A percentile compares a stretch with the other conserved stretches of the same genome.
Evolutionary conservation across 768 basidiomycete genomes (phyloP).

Genomic region (Macrocybe gigantea): DNA sequence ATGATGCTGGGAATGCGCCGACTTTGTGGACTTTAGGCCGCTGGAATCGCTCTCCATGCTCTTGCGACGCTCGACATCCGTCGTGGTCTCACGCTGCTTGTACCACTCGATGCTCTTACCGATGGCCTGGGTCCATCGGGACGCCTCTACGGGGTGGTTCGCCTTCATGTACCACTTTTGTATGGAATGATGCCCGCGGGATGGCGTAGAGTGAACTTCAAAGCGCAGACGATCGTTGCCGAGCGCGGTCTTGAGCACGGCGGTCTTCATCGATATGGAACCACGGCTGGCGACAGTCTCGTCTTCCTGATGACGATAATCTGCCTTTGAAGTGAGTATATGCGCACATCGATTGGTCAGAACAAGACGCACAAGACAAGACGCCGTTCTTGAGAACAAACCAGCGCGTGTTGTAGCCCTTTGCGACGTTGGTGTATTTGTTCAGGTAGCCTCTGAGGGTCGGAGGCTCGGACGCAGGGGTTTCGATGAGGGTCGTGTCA

Average conservation of each 20-base stretch:
- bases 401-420: slow-evolving; percentile 87
- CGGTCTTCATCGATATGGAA: slow-evolving; percentile 82
- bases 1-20: slow-evolving; percentile 12
- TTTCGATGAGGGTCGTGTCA: slow-evolving; percentile 62
- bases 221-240: slow-evolving; percentile 65
- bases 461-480: slow-evolving; percentile 45
- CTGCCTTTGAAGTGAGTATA: slow-evolving; percentile 25
- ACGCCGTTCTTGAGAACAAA: slow-evolving; percentile 85
- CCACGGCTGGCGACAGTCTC: slow-evolving; percentile 82
- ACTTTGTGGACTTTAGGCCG: slow-evolving; percentile 20
- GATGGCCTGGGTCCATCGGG: slow-evolving; percentile 81
- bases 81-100: too few relatives aligned
- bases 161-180: slow-evolving; percentile 84
- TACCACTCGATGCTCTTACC: slow-evolving; percentile 68
- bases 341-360: background rate
- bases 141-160: slow-evolving; percentile 84
- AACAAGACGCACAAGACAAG: slow-evolving; percentile 62
- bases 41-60: slow-evolving; percentile 48
- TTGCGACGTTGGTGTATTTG: slow-evolving; percentile 91
- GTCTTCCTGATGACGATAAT: slow-evolving; percentile 88
- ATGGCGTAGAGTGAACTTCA: slow-evolving; percentile 66
- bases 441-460: slow-evolving; percentile 73
- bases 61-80: slow-evolving; percentile 11
- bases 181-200: slow-evolving; percentile 35
- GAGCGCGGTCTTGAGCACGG: slow-evolving; percentile 47